Evolutionary conservation across 441 rosid genomes (phyloP), one percentile per base, ranked within the genome.

Genomic region (Euphorbia corollata): DNA sequence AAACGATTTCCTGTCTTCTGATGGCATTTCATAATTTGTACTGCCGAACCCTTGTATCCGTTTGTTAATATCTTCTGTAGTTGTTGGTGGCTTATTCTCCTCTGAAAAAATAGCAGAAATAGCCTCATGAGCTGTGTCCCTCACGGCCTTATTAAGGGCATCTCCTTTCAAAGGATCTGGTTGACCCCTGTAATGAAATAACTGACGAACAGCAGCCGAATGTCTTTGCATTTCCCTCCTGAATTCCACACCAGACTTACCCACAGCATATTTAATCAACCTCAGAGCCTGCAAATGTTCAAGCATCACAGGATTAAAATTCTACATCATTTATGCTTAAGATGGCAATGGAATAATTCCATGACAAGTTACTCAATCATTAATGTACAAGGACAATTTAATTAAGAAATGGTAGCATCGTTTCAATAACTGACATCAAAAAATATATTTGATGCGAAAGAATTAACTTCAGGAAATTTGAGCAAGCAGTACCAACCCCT

Each of bases 181-280:
- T 73, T 90, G 87, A 43, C 99, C 99, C 77, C 83, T 88, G 83
- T 91, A 91, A 74, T 91, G 98, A 78, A 85, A 74, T 59, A 94
- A 72, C 80, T 87, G 92, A 13, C 98, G 94, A 11, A 94, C 86
- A 8, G 88, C 89, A n/a, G 80, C 92, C 0, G 98, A 91, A 78
- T 91, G 88, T 64, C 98, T 81, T 80, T 94, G 99, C 97, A 94
- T 88, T 73, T 94, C 99, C 79, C 99, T 82, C 75, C 91, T 88
- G 72, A 94, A 94, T 80, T 91, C 98, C 47, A 71, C 72, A 47
- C 98, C 98, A 71, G 99, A 94, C 83, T 95, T 91, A 23, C 91
- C 98, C 70, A 82, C 91, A 2, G 82, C 78, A 73, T 95, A 95
- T 68, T 95, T 95, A 72, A 95, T 91, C 81, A 95, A 75, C 76